These are phyloP conservation scores for Talaromyces sp. DNA, from an alignment of 2,329 filamentous ascomycete genomes.

Conservation along the genomic window DNA sequence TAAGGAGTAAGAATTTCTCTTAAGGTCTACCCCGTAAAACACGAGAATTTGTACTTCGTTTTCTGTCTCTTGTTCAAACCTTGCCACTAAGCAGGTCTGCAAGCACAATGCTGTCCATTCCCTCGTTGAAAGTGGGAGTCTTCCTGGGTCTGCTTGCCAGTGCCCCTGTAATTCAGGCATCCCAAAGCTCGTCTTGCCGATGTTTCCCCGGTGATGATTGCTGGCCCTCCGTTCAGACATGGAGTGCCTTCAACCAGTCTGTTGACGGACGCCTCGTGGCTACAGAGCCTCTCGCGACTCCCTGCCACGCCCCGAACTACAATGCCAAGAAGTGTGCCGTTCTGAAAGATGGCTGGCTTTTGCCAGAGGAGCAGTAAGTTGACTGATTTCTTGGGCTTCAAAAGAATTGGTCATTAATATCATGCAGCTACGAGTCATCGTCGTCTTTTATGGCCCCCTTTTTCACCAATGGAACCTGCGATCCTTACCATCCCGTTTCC, in stretches of 20 bases:
- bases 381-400: constrained; percentile 36
- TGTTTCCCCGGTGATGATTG: constrained; percentile 57
- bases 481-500: constrained; percentile 42
- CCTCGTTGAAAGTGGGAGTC: neutral
- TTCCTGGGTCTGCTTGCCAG: constrained; percentile 4
- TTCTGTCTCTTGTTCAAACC: neutral
- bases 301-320: constrained; percentile 56
- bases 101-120: constrained; percentile 3
- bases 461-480: constrained; percentile 44
- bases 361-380: constrained; percentile 48
- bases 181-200: constrained; percentile 39
- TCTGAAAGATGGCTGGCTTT: constrained; percentile 51
- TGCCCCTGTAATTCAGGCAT: neutral
- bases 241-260: constrained; percentile 57
- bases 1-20: too few species aligned
- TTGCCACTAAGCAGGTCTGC: neutral
- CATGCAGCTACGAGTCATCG: constrained; percentile 61
- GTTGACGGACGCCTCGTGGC: constrained; percentile 56
- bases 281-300: constrained; percentile 55
- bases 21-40: neutral
- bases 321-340: constrained; percentile 47
- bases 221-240: constrained; percentile 55
- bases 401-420: constrained; percentile 31
- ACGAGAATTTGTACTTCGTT: neutral
- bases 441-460: constrained; percentile 45